Evolutionary conservation across 116 monocot species (phyloP).

Genomic region (Cymodocea nodosa): DNA sequence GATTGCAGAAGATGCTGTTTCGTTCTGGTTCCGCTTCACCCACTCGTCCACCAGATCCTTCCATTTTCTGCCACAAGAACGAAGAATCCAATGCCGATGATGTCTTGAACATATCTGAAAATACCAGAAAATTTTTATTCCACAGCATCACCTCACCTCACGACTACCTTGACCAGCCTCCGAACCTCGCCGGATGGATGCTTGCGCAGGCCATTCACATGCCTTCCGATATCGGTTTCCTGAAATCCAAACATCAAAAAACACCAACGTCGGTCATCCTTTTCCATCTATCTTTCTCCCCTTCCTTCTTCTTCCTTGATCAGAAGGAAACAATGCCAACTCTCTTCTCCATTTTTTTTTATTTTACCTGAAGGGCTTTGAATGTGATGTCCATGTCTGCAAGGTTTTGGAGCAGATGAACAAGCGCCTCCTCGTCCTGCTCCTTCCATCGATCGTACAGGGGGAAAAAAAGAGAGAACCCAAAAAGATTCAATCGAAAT

Average conservation of each 20-base stretch:
- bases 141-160: slow-evolving; percentile 28
- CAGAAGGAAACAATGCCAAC: not conserved
- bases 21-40: slow-evolving; percentile 42
- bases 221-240: slow-evolving; percentile 42
- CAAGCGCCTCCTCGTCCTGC: slow-evolving; percentile 47
- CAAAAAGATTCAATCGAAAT: not conserved
- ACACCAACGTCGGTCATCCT: not conserved
- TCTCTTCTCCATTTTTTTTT: not conserved
- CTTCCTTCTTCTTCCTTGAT: not conserved
- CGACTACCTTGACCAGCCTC: slow-evolving; percentile 48
- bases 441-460: not conserved
- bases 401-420: slow-evolving; percentile 46
- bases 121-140: not conserved
- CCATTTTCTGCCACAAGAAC: slow-evolving; percentile 55
- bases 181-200: slow-evolving; percentile 62
- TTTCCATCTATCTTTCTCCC: not conserved
- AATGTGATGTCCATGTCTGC: slow-evolving; percentile 71
- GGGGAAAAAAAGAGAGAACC: not conserved
- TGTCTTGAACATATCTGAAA: not conserved
- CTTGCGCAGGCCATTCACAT: slow-evolving; percentile 44
- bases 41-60: slow-evolving; percentile 68
- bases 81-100: not conserved
- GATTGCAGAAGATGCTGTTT: slow-evolving; percentile 27
- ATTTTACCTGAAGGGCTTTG: slow-evolving; percentile 55
- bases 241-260: slow-evolving; percentile 10